Percentiles rank a stretch among this genome's conserved stretches.
Conservation (phyloP, 805 yeast genomes). For the Vanderwaltozyma yarrowii region DNA sequence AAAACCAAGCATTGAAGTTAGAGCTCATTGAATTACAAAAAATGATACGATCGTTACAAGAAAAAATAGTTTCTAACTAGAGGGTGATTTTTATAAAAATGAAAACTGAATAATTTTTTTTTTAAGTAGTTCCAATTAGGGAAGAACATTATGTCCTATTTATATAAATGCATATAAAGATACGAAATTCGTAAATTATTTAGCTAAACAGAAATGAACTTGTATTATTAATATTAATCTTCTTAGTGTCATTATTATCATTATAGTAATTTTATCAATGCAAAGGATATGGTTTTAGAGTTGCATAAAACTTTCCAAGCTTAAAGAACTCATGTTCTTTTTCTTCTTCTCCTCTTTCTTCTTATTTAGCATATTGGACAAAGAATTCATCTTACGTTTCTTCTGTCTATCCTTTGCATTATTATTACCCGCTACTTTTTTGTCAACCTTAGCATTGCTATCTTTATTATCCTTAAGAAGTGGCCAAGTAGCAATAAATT, state of each 20-base stretch:
- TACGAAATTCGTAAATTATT: too few species aligned
- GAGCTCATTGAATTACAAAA: constrained; percentile 3
- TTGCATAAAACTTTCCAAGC: constrained; percentile 43
- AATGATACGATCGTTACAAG: constrained; percentile 2
- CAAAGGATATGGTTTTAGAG: constrained; percentile 5
- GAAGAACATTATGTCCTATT: too few species aligned
- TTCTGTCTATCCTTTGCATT: constrained; percentile 34
- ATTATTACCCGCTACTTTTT: constrained; percentile 8
- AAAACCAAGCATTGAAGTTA: constrained; percentile 53
- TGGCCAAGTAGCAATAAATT: constrained; percentile 24
- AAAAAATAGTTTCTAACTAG: background rate
- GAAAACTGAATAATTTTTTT: too few species aligned
- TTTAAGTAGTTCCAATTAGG: too few species aligned
- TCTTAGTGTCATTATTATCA: too few species aligned
- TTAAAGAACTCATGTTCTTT: constrained; percentile 30
- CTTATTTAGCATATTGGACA: constrained; percentile 33
- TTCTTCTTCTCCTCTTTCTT: constrained; percentile 33
- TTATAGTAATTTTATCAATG: too few species aligned
- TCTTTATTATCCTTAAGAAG: background rate
- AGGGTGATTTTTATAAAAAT: too few species aligned
- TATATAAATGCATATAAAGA: too few species aligned
- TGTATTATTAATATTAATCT: too few species aligned
- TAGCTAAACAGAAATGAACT: too few species aligned
- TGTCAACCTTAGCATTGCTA: background rate
- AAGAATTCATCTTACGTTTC: constrained; percentile 37